Evolutionary conservation across 2,329 filamentous ascomycete species (phyloP), one percentile per base, ranked within the genome.

Genomic region (Paradendryphiella salina): DNA sequence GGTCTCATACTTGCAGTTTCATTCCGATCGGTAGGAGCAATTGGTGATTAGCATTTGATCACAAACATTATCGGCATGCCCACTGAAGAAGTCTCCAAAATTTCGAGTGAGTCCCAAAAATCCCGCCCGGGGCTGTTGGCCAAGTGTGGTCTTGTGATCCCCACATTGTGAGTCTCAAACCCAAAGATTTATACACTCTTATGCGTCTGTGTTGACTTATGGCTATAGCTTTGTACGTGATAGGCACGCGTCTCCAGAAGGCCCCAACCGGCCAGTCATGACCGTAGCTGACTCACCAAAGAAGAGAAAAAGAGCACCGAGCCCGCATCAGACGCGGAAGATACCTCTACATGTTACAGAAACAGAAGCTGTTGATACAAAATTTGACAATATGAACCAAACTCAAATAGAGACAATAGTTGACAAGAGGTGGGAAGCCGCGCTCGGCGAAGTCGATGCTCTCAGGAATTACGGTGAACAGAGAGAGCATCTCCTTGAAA

Each of bases 251-350:
- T 65, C 63, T 55, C 52, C 59, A 47, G 57, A 60, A 17, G 54
- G 60, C 36, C 50, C 59, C 33, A 60, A 65, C 46, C 57, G 57
- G 51, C 56, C 53, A 50, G 57, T 52, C 51, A 70, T 67, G 65
- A 58, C 56, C 28, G 45, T 54, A 56, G 61, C 67, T 69, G 59
- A 71, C 62, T 65, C 61, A 36, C 64, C 57, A 46, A 70, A 65
- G 53, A 73, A 73, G 60, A 70, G 64, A 56, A 69, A 64, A 59
- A 63, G 69, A 46, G 57, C 57, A 6, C 55, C 46, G 5, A 67
- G 64, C 45, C 62, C 59, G 28, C 35, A 40, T 41, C 34, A 60
- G 37, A 46, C 49, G 10, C 47, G 54, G 20, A 62, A 53, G 38
- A 44, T 45, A 20, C 43, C 60, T 18, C 21, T 63, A 23, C 59